phyloP scores from a whole-genome alignment of 208 protist species.

The Vickermania ingenoplastis region DNA sequence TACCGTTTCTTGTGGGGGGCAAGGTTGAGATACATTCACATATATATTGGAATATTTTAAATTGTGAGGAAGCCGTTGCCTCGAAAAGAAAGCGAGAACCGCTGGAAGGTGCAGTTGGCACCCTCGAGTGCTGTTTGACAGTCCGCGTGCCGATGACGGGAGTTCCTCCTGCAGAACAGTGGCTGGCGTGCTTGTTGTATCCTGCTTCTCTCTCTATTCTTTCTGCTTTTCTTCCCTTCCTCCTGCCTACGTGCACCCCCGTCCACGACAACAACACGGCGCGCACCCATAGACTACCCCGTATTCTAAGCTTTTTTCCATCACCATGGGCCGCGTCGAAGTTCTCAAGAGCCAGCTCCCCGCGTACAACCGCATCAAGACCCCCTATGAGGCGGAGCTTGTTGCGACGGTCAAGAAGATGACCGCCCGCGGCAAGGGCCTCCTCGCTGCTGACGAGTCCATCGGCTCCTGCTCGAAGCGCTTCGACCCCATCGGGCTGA shows the following conservation, averaged over 20 bases:
- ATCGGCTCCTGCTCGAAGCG: slow-evolving; percentile 93
- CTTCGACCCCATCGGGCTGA: slow-evolving; percentile 90
- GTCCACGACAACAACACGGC: not conserved
- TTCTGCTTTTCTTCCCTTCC: not conserved
- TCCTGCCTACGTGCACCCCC: not conserved
- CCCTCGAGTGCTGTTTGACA: too few relatives aligned
- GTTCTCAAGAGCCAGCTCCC: slow-evolving; percentile 76
- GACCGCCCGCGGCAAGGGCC: slow-evolving; percentile 89
- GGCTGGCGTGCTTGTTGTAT: too few relatives aligned
- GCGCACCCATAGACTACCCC: not conserved
- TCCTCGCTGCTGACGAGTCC: slow-evolving; percentile 95
- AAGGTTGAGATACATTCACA: too few relatives aligned
- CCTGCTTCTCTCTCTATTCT: not conserved
- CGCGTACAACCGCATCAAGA: slow-evolving; percentile 71
- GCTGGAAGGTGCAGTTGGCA: too few relatives aligned
- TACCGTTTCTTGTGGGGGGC: too few relatives aligned
- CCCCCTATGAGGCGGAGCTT: slow-evolving; percentile 68
- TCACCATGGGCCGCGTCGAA: slow-evolving; percentile 60
- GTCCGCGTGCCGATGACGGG: too few relatives aligned
- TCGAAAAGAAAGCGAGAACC: too few relatives aligned
- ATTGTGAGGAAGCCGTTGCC: too few relatives aligned
- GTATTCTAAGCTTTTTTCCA: not conserved
- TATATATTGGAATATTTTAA: too few relatives aligned
- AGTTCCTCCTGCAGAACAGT: too few relatives aligned
- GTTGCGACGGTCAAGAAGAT: slow-evolving; percentile 58